These are phyloP conservation scores for Colletotrichum limetticola DNA, from an alignment of 2,329 filamentous ascomycete genomes.

Conservation along the genomic window DNA sequence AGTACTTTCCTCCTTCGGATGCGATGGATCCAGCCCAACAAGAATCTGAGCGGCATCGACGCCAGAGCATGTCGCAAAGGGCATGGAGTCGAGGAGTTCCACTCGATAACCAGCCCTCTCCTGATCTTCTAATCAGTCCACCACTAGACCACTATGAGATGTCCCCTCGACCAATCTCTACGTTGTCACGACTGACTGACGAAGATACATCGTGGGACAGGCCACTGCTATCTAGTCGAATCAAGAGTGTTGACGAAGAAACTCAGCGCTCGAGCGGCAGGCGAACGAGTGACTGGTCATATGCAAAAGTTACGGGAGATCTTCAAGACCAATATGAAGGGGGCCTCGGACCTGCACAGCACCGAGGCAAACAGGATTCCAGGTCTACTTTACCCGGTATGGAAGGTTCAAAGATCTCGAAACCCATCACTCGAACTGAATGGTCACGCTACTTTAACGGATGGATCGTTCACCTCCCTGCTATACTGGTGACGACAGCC, in stretches of 20 bases:
- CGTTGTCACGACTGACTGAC: background rate
- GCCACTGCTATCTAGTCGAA: background rate
- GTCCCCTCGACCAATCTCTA: background rate
- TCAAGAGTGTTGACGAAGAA: background rate
- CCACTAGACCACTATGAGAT: background rate
- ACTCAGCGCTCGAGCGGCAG: background rate
- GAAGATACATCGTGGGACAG: background rate
- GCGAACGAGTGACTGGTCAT: background rate
- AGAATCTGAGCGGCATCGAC: background rate
- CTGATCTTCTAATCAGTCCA: background rate
- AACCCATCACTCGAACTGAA: background rate
- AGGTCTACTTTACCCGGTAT: background rate
- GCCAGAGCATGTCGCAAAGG: background rate
- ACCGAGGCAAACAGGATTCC: background rate
- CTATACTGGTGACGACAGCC: background rate
- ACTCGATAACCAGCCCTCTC: background rate
- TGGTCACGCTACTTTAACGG: background rate
- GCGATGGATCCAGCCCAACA: background rate
- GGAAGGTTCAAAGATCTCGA: background rate
- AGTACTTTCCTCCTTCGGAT: background rate
- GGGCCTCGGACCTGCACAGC: background rate
- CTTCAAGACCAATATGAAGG: background rate
- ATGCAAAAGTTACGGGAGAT: background rate
- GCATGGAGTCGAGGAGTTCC: background rate
- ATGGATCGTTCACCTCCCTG: slow-evolving; percentile 21